Evolutionary conservation across 192 early-diverging fungal genomes (phyloP).

Genomic region (Phlyctochytrium arcticum): DNA sequence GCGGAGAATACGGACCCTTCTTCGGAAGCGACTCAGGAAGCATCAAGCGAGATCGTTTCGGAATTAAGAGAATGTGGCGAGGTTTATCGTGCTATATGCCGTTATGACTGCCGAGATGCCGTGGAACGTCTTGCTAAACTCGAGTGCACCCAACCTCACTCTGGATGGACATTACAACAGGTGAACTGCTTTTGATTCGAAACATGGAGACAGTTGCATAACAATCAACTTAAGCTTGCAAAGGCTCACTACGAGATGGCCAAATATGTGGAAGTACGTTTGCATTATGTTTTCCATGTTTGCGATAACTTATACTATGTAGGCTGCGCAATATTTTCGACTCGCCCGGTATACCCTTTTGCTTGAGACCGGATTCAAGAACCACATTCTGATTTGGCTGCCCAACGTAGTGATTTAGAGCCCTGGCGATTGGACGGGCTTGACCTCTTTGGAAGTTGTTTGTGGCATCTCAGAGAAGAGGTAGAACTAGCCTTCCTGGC

Average conservation of each 20-base stretch:
- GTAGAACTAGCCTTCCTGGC: slow-evolving; percentile 69
- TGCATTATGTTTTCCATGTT: not conserved
- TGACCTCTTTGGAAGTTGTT: slow-evolving; percentile 78
- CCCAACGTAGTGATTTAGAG: slow-evolving; percentile 58
- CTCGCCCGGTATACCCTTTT: slow-evolving; percentile 5
- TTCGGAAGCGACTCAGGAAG: too few species aligned
- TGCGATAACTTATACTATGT: not conserved
- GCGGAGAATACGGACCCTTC: too few species aligned
- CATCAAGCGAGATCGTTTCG: not conserved
- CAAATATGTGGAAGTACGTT: slow-evolving; percentile 46
- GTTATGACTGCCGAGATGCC: slow-evolving; percentile 21
- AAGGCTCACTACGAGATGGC: slow-evolving; percentile 51
- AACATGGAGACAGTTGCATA: too few species aligned
- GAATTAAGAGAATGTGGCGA: not conserved
- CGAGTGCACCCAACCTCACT: slow-evolving; percentile 2
- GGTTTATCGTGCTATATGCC: slow-evolving; percentile 7
- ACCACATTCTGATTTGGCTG: too few species aligned
- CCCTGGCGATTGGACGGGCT: slow-evolving; percentile 71
- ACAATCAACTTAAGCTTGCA: slow-evolving; percentile 43
- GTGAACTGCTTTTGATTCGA: too few species aligned
- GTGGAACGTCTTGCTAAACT: slow-evolving; percentile 12
- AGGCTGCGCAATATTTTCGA: slow-evolving; percentile 20
- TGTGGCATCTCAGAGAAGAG: slow-evolving; percentile 82
- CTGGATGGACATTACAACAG: slow-evolving; percentile 19
- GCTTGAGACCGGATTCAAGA: too few species aligned